These are phyloP conservation scores for Colletotrichum agaves DNA, from an alignment of 2,329 filamentous ascomycete genomes.

Conservation along the genomic window DNA sequence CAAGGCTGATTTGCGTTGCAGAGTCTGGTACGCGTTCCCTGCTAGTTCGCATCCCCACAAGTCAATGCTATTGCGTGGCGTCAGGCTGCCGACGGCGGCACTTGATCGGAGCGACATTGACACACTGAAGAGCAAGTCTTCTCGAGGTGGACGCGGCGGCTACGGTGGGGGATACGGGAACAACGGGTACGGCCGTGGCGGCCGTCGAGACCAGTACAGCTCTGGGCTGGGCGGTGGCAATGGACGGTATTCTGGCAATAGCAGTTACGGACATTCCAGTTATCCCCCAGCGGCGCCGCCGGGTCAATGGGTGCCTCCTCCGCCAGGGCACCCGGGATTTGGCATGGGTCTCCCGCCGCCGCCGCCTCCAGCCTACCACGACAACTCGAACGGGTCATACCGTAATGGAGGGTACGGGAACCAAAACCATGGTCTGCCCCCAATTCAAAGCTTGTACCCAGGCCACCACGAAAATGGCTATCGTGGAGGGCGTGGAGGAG, in stretches of 20 bases:
- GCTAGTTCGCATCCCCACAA: conserved; percentile 80
- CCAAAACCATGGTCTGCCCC: conserved; percentile 25
- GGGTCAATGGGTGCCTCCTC: conserved; percentile 53
- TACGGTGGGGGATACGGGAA: conserved; percentile 71
- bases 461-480: not conserved
- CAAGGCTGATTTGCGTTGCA: conserved; percentile 53
- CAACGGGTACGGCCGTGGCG: conserved; percentile 56
- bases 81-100: conserved; percentile 76
- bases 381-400: conserved; percentile 22
- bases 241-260: conserved; percentile 33
- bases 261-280: conserved; percentile 31
- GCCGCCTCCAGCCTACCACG: conserved; percentile 53
- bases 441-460: conserved; percentile 3
- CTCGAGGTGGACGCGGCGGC: conserved; percentile 73
- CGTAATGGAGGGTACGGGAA: conserved; percentile 20
- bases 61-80: conserved; percentile 90
- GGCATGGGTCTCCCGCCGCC: conserved; percentile 57
- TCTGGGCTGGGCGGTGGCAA: conserved; percentile 53
- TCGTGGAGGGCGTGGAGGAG: conserved; percentile 14
- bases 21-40: conserved; percentile 88
- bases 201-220: conserved; percentile 61
- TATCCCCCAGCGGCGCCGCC: conserved; percentile 4
- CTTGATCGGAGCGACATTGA: conserved; percentile 83
- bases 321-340: conserved; percentile 57
- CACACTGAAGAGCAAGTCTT: conserved; percentile 72